Base-by-base conservation (phyloP, 768 basidiomycete species). In the Lyophyllum atratum region DNA sequence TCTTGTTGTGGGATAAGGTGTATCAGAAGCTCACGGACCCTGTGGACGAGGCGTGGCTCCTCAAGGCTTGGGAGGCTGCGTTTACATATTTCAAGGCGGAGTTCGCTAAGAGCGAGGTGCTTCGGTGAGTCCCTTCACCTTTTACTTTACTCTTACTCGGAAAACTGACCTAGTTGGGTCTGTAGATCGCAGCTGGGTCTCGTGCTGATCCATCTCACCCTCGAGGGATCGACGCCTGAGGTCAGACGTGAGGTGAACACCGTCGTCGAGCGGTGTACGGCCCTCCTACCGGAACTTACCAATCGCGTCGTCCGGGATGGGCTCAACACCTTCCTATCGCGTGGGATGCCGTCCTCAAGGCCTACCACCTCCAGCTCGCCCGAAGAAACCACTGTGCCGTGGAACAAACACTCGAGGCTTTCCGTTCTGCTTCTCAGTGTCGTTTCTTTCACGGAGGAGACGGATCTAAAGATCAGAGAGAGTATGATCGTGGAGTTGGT, bases 1-100 rank as follows among this genome's bases (percentile, higher is more conserved):
- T 97, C 74, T 70, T 98, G 39, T 64, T 95, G 14, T 93, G 85
- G 84, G 94, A 96, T 52, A 94, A 91, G 68, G 85, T 92, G 0
- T 94, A 93, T 64, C 83, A 87, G 56, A 93, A 92, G 67, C 61
- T 89, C 15, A 73, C 76, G 7, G 80, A 84, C 6, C 63, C 77
- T 0, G 79, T 80, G 2, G 93, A 93, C 15, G 86, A 92, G 54
- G 64, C 62, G 12, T 97, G 95, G 95, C 71, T 97, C 1, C 72
- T 93, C 14, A 80, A 87, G 29, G 88, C 90, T 0, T 67, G 79
- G 9, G 78, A 87, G 52, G 81, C 79, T 3, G 72, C 80, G 2
- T 54, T 86, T 8, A 62, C 70, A 4, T 79, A 70, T 66, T 82
- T 84, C 64, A 75, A 75, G 42, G 57, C 64, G 1, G 84, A 89